These are phyloP conservation scores for Fraxinus pennsylvanica DNA, from an alignment of 257 asterid genomes.

Conservation along the genomic window DNA sequence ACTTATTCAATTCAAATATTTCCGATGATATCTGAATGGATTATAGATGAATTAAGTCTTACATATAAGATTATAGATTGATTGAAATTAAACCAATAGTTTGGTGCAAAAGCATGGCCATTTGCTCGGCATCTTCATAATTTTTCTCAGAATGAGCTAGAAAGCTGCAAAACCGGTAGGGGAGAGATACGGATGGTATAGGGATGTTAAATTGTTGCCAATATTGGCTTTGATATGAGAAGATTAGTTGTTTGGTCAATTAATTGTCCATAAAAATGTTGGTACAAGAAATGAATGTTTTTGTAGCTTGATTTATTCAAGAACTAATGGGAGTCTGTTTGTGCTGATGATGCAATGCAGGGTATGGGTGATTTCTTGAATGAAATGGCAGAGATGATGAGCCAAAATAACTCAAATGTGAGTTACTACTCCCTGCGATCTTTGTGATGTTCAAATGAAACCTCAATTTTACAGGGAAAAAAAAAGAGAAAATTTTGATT, in stretches of 20 bases:
- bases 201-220: neutral
- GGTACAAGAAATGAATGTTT: neutral
- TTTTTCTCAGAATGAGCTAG: neutral
- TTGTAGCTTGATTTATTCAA: neutral
- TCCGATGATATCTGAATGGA: neutral
- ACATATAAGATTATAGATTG: neutral
- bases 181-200: neutral
- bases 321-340: neutral
- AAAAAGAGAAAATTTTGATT: too few relatives aligned
- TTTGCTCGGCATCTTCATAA: neutral
- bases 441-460: neutral
- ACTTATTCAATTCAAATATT: neutral
- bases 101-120: neutral
- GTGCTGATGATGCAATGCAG: slow-evolving; percentile 38
- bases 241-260: neutral
- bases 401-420: slow-evolving; percentile 55
- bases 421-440: slow-evolving; percentile 28
- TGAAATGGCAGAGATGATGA: slow-evolving; percentile 85
- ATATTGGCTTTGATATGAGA: neutral
- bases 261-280: neutral
- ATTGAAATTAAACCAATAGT: neutral
- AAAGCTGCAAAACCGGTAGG: neutral
- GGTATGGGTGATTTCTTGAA: slow-evolving; percentile 88
- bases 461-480: neutral
- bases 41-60: neutral